These are phyloP conservation scores for Pseudopediastrum boryanum DNA, from an alignment of 139 green algal species.

Conservation along the genomic window DNA sequence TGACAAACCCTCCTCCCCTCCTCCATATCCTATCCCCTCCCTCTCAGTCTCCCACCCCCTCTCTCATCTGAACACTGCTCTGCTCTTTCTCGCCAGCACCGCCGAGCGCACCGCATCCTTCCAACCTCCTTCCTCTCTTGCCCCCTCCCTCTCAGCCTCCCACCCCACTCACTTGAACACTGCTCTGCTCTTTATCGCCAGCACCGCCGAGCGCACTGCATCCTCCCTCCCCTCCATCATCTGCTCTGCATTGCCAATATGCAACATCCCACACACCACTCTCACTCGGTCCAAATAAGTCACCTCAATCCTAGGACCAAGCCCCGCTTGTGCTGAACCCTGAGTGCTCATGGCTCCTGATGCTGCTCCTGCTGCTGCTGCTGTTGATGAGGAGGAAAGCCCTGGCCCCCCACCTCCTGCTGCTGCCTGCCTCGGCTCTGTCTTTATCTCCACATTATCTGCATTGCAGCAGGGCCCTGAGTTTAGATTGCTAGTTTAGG, in stretches of 20 bases:
- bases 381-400: not conserved
- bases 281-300: slow-evolving; percentile 18
- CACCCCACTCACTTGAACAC: slow-evolving; percentile 23
- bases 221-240: slow-evolving; percentile 21
- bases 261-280: slow-evolving; percentile 3
- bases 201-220: not conserved
- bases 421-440: not conserved
- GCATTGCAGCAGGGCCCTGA: not conserved
- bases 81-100: too few species aligned
- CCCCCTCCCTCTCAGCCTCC: not conserved
- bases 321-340: not conserved
- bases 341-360: not conserved
- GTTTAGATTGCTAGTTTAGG: not conserved
- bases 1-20: not conserved
- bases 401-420: not conserved
- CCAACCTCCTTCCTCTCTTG: not conserved
- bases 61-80: not conserved
- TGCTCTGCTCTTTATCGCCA: not conserved
- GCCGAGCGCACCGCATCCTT: not conserved
- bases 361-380: not conserved
- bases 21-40: too few species aligned
- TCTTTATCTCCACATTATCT: not conserved
- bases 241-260: not conserved
- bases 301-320: not conserved
- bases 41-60: too few species aligned